These are phyloP conservation scores for Artemisia argyi DNA, from an alignment of 129 eudicot genomes.

Conservation along the genomic window DNA sequence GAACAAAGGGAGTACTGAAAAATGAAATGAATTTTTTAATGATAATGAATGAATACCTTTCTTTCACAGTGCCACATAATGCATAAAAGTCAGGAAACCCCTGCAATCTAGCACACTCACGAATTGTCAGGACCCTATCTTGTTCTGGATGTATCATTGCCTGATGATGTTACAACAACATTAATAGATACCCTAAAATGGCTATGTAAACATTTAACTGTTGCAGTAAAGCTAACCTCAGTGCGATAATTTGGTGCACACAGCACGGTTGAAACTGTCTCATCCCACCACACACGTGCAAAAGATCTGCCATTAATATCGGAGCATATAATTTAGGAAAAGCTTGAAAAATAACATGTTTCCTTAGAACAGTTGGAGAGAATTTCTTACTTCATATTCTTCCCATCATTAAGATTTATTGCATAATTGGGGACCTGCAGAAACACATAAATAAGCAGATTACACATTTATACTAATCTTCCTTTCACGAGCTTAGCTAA, in stretches of 20 bases:
- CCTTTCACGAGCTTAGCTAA: not conserved
- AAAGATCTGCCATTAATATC: constrained; percentile 63
- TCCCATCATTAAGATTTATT: constrained; percentile 42
- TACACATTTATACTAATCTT: not conserved
- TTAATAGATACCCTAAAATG: constrained; percentile 1
- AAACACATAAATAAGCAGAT: constrained; percentile 8
- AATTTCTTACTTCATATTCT: constrained; percentile 39
- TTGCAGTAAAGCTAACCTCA: constrained; percentile 36
- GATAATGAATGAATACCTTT: constrained; percentile 33
- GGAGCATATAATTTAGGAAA: constrained; percentile 3
- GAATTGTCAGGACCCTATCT: constrained; percentile 55
- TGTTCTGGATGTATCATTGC: constrained; percentile 67
- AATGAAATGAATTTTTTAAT: too few relatives aligned
- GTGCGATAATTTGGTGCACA: constrained; percentile 45
- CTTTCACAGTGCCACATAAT: constrained; percentile 50
- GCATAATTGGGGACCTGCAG: constrained; percentile 66
- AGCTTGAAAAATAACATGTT: not conserved
- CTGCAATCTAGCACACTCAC: constrained; percentile 66
- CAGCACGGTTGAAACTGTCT: constrained; percentile 55
- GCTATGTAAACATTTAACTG: not conserved
- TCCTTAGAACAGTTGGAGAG: not conserved
- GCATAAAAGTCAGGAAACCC: constrained; percentile 59
- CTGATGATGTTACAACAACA: constrained; percentile 29
- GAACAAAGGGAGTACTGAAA: too few relatives aligned
- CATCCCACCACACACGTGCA: constrained; percentile 75